Evolutionary conservation across 352 stramenopile species (phyloP).

Genomic region (Globisporangium perplexum): DNA sequence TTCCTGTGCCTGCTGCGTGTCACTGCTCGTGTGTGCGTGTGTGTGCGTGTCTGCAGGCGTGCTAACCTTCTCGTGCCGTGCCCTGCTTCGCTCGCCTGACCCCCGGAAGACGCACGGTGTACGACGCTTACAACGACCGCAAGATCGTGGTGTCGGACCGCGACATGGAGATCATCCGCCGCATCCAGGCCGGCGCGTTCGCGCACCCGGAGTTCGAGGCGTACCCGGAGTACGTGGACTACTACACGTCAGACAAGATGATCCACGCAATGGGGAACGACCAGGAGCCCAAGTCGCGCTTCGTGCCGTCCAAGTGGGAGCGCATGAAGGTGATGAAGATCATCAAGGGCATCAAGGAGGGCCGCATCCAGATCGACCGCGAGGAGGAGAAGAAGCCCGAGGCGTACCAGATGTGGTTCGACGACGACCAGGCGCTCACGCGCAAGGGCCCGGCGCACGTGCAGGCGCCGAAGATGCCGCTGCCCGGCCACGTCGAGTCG

Average conservation of each 20-base stretch:
- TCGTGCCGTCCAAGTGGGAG: constrained; percentile 97
- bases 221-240: constrained; percentile 88
- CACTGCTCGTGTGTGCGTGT: constrained; percentile 1
- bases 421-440: constrained; percentile 84
- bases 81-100: background rate
- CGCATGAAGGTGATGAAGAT: constrained; percentile 97
- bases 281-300: constrained; percentile 90
- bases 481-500: constrained; percentile 97
- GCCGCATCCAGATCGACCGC: constrained; percentile 90
- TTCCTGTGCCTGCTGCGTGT: constrained; percentile 15
- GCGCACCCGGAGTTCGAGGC: constrained; percentile 91
- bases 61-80: background rate
- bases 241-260: constrained; percentile 85
- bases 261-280: constrained; percentile 87
- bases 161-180: constrained; percentile 97
- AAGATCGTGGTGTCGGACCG: constrained; percentile 95
- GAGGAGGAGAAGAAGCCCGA: constrained; percentile 91
- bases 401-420: constrained; percentile 92
- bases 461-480: constrained; percentile 95
- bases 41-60: background rate
- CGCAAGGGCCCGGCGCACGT: constrained; percentile 95
- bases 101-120: constrained; percentile 91
- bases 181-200: constrained; percentile 93
- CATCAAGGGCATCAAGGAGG: constrained; percentile 95
- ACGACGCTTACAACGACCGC: constrained; percentile 98